Conservation (phyloP, 345 rosid genomes). For the Boechera retrofracta region DNA sequence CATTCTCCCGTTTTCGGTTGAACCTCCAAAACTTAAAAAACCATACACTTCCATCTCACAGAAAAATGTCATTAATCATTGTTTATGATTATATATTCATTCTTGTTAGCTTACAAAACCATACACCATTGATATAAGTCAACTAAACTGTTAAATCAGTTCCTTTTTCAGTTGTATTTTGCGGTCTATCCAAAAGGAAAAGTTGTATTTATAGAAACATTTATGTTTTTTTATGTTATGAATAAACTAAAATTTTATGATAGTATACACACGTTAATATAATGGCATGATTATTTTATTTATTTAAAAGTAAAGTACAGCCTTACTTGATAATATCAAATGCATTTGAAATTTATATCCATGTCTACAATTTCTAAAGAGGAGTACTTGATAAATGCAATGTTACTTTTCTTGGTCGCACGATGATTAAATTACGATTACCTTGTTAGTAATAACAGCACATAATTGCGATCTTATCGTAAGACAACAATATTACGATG, state of each 20-base stretch:
- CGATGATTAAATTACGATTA: neutral
- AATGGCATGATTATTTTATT: neutral
- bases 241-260: neutral
- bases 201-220: neutral
- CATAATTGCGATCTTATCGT: neutral
- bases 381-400: neutral
- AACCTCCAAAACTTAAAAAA: slow-evolving; percentile 31
- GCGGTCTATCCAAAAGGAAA: neutral
- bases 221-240: neutral
- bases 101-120: slow-evolving; percentile 31
- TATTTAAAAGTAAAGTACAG: neutral
- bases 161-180: neutral
- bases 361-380: neutral
- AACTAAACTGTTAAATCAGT: slow-evolving; percentile 32
- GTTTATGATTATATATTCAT: slow-evolving; percentile 19
- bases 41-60: slow-evolving; percentile 21
- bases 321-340: neutral
- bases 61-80: slow-evolving; percentile 23
- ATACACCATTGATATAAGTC: slow-evolving; percentile 30
- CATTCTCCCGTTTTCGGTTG: slow-evolving; percentile 26
- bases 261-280: too few species aligned
- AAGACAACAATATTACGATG: neutral
- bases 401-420: neutral
- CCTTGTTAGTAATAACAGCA: neutral
- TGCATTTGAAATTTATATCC: neutral